Percentiles rank a stretch among this genome's conserved stretches.
Evolutionary conservation across 306 rosid genomes (phyloP).

Genomic region (Inga laurina): DNA sequence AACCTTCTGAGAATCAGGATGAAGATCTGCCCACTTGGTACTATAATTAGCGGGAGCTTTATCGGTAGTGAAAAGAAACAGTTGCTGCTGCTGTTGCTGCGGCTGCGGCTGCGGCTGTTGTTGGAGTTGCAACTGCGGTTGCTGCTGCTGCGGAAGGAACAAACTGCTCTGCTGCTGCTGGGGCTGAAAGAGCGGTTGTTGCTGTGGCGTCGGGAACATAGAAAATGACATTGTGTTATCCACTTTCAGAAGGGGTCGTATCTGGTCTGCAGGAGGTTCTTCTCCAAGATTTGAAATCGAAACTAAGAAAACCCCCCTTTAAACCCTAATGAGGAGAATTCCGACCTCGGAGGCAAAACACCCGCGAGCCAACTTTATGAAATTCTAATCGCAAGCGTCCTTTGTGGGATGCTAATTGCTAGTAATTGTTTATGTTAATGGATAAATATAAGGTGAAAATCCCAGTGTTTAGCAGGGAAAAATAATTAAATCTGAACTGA

Average conservation of each 20-base stretch:
- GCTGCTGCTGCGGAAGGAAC: slow-evolving; percentile 45
- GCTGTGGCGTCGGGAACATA: slow-evolving; percentile 74
- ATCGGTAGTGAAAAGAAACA: slow-evolving; percentile 74
- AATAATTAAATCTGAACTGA: too few relatives aligned
- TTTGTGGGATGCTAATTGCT: background rate
- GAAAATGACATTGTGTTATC: slow-evolving; percentile 69
- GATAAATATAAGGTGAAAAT: too few relatives aligned
- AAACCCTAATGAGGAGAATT: slow-evolving; percentile 77
- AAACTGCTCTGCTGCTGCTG: slow-evolving; percentile 46
- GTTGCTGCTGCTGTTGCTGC: slow-evolving; percentile 40
- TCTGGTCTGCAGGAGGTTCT: slow-evolving; percentile 4
- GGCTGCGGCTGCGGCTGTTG: slow-evolving; percentile 41
- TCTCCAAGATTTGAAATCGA: background rate
- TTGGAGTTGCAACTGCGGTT: slow-evolving; percentile 4
- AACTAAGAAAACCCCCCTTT: slow-evolving; percentile 32
- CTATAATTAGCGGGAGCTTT: slow-evolving; percentile 79
- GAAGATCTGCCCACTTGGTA: slow-evolving; percentile 93
- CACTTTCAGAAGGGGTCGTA: background rate
- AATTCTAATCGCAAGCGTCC: too few relatives aligned
- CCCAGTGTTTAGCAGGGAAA: too few relatives aligned
- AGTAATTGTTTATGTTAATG: background rate
- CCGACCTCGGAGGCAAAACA: background rate
- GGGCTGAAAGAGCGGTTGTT: slow-evolving; percentile 52
- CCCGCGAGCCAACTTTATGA: background rate
- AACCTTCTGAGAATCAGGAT: slow-evolving; percentile 89